A percentile compares a stretch with the other conserved stretches of the same genome.
Evolutionary conservation across 2,329 filamentous ascomycete species (phyloP).

Genomic region (Blastomyces gilchristii): DNA sequence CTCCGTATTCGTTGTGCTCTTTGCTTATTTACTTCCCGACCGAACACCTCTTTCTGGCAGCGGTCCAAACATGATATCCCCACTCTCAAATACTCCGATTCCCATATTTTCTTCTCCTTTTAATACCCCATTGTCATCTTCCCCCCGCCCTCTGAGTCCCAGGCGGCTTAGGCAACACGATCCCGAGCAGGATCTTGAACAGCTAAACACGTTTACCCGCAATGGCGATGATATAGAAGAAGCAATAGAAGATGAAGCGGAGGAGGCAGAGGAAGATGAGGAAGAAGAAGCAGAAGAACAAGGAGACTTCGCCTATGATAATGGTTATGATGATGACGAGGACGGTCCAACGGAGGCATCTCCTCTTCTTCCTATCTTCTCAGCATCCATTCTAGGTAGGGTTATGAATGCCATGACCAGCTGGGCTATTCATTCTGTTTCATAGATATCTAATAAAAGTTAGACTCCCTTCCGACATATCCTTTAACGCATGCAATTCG

Average conservation of each 20-base stretch:
- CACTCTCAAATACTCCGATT: slow-evolving; percentile 1
- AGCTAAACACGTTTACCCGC: background rate
- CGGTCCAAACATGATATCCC: slow-evolving; percentile 9
- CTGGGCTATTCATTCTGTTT: background rate
- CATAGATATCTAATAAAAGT: slow-evolving; percentile 1
- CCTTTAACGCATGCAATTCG: slow-evolving; percentile 83
- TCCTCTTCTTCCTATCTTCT: slow-evolving; percentile 66
- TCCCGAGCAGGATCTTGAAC: background rate
- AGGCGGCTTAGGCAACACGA: background rate
- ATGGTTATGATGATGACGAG: slow-evolving; percentile 28
- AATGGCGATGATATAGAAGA: slow-evolving; percentile 7
- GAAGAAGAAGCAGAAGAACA: background rate
- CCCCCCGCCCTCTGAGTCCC: background rate
- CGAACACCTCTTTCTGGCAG: background rate
- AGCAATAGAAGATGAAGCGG: background rate
- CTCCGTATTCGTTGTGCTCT: background rate
- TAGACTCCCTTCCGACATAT: slow-evolving; percentile 81
- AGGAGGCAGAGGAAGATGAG: no score
- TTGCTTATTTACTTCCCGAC: background rate
- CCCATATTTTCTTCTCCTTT: slow-evolving; percentile 4
- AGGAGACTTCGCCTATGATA: slow-evolving; percentile 24
- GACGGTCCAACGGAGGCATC: slow-evolving; percentile 29
- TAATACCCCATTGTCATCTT: background rate
- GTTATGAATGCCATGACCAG: background rate
- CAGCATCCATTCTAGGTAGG: slow-evolving; percentile 63